Conservation (phyloP, 202 grass and related monocot genomes). For the Hordeum pubiflorum region DNA sequence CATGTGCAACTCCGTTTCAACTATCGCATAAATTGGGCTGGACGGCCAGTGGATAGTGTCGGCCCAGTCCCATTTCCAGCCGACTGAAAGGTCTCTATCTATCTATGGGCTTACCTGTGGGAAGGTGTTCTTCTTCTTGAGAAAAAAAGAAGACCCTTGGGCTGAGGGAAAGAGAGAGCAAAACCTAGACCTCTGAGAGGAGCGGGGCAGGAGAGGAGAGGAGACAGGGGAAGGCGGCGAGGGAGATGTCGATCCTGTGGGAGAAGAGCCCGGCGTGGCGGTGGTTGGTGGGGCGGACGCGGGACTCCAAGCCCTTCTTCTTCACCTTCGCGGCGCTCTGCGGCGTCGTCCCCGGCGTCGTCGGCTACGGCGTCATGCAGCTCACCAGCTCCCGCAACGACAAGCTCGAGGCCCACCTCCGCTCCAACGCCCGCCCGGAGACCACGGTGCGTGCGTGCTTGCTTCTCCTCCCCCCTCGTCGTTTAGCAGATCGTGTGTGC, state of each 20-base stretch:
- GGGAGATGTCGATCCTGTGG: slow-evolving; percentile 79
- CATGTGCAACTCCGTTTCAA: too few species aligned
- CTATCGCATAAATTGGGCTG: too few species aligned
- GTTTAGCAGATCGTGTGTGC: background rate
- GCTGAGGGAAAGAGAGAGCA: background rate
- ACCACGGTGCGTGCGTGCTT: slow-evolving; percentile 49
- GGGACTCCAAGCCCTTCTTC: slow-evolving; percentile 96
- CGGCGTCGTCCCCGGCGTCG: slow-evolving; percentile 67
- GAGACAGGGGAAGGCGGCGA: background rate
- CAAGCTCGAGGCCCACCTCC: slow-evolving; percentile 74
- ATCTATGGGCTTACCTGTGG: too few species aligned
- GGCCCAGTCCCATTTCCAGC: too few species aligned
- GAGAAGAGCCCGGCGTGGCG: slow-evolving; percentile 89
- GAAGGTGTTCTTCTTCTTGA: too few species aligned
- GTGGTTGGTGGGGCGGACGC: slow-evolving; percentile 70
- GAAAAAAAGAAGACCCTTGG: too few species aligned
- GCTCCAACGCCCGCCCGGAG: slow-evolving; percentile 61
- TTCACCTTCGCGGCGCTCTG: slow-evolving; percentile 74
- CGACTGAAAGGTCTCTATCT: too few species aligned
- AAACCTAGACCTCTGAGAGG: background rate
- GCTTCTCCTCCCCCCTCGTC: background rate
- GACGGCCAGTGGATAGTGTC: too few species aligned
- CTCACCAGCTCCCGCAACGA: slow-evolving; percentile 77
- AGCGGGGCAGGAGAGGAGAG: background rate
- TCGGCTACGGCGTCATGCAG: slow-evolving; percentile 87